Percentiles rank a stretch among this genome's conserved stretches.
phyloP scores from a whole-genome alignment of 164 flowering plant genomes.

The Vitis rotundifolia region DNA sequence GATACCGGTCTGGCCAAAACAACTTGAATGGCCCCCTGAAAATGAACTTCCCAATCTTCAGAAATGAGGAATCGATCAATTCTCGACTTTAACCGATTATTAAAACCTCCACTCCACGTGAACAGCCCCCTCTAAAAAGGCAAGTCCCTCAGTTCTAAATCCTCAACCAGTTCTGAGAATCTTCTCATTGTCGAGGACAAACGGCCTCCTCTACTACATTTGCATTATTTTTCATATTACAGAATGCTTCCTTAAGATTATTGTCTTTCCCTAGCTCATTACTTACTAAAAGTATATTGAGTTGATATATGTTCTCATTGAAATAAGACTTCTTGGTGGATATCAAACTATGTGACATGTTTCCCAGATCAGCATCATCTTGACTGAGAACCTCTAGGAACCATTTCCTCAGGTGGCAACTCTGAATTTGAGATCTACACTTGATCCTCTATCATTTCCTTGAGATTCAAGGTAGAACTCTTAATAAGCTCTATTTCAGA shows the following conservation, averaged over 20 bases:
- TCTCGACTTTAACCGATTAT: too few species aligned
- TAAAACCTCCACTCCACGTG: too few species aligned
- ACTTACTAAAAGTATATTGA: slow-evolving; percentile 35
- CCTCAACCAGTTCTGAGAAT: too few species aligned
- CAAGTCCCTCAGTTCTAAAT: too few species aligned
- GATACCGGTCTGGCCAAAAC: too few species aligned
- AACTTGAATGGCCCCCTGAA: too few species aligned
- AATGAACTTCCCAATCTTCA: too few species aligned
- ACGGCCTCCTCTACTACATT: too few species aligned
- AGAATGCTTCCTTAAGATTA: slow-evolving; percentile 27
- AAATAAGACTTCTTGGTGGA: slow-evolving; percentile 41
- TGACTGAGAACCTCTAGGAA: slow-evolving; percentile 14
- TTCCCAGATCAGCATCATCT: slow-evolving; percentile 18
- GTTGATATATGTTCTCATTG: slow-evolving; percentile 36
- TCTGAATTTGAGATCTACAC: slow-evolving; percentile 16
- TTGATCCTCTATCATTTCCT: slow-evolving; percentile 32
- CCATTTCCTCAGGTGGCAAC: slow-evolving; percentile 22
- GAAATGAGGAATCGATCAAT: too few species aligned
- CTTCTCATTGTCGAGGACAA: too few species aligned
- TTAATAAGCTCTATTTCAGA: slow-evolving; percentile 26
- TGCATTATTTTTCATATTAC: slow-evolving; percentile 23
- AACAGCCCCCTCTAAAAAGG: too few species aligned
- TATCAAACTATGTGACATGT: slow-evolving; percentile 43
- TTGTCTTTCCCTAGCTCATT: slow-evolving; percentile 41
- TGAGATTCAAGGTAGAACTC: slow-evolving; percentile 21